Base-by-base conservation (phyloP, 176 grass and related monocot species). In the Juncus inflexus region DNA sequence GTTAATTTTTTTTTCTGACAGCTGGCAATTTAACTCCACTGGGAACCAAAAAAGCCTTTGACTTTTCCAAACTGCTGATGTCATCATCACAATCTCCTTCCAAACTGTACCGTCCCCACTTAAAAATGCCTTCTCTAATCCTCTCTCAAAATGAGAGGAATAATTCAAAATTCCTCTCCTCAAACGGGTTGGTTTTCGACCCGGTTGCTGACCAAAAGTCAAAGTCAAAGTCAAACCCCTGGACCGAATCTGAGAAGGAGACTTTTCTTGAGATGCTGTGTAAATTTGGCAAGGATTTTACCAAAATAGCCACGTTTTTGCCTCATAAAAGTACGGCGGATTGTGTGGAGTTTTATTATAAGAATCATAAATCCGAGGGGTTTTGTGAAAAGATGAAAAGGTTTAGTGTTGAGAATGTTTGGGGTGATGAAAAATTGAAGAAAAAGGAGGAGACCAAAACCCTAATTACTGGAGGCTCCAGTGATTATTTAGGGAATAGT, bases 271-370 rank as follows among this genome's bases (percentile, higher is more conserved):
- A 99, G 76, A 87, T 86, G 83, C 78, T 99, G 75, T 89, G 78
- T 55, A 79, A 75, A 66, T 86, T 84, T 80, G 95, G 95, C 52
- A 94, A 99, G 75, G 69, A 99, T 84, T 99, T 99, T 67, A 79
- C 80, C 7, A 99, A 84, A 78, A 99, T 94, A 37, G 81, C 95
- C 53, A 80, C 59, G 72, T 92, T 84, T 42, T 67, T 99, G 66
- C 28, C 64, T 13, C 95, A 99, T 69, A 99, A 94, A 73, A 94
- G 88, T 38, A 99, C 89, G 5, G 95, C 95, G 50, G 88, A 99
- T 54, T 99, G 95, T 79, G 75, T 99, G 47, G 95, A 99, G 73
- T 94, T 99, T 66, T 99, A 99, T 62, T 99, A 94, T 58, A 99
- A 86, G 65, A 90, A 91, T 67, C 95, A 99, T 65, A 99, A 99